A percentile compares a stretch with the other conserved stretches of the same genome.
phyloP scores from a whole-genome alignment of 345 rosid species.

The Clausena lansium region DNA sequence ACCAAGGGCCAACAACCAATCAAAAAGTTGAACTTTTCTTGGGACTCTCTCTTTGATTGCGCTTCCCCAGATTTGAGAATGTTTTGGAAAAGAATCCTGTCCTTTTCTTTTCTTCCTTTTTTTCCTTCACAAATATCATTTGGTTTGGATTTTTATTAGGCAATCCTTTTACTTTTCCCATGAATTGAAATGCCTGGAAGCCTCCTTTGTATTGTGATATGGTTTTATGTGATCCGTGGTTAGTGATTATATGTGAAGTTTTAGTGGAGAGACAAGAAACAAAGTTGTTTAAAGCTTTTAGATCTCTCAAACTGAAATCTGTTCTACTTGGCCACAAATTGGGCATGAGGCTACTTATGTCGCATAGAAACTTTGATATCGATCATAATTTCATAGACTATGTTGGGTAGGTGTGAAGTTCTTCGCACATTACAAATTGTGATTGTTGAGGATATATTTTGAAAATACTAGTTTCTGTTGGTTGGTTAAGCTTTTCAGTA shows the following conservation, averaged over 20 bases:
- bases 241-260: not conserved
- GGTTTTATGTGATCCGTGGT: not conserved
- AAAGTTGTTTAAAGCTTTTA: not conserved
- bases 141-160: not conserved
- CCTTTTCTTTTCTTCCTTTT: not conserved
- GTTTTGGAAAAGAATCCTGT: not conserved
- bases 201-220: not conserved
- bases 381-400: not conserved
- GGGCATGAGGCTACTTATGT: not conserved
- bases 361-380: not conserved
- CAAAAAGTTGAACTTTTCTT: too few relatives aligned
- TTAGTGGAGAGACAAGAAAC: conserved; percentile 1
- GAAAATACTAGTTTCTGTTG: not conserved
- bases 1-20: too few relatives aligned
- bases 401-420: not conserved
- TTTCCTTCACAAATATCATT: not conserved
- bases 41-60: not conserved
- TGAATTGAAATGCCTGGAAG: not conserved
- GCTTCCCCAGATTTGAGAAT: not conserved
- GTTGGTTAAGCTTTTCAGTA: conserved; percentile 2
- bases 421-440: not conserved
- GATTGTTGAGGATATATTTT: not conserved
- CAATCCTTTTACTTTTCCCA: not conserved
- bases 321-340: not conserved
- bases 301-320: not conserved